These are phyloP conservation scores for Sphaerosporella brunnea DNA, from an alignment of 495 filamentous ascomycete genomes.

Conservation along the genomic window DNA sequence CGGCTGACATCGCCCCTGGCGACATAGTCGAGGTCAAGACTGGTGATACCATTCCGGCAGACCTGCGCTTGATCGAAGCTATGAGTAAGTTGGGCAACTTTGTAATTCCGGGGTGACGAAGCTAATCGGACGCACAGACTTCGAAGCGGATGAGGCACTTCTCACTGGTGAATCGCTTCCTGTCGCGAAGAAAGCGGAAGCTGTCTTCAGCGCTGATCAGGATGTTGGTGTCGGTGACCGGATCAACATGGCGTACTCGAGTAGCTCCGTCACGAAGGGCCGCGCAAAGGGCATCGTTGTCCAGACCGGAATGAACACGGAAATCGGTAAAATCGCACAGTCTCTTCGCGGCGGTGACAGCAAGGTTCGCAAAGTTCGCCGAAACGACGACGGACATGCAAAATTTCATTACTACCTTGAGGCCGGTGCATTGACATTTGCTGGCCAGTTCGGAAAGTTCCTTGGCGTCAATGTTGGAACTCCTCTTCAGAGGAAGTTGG, in stretches of 20 bases:
- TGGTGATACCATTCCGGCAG: constrained; percentile 69
- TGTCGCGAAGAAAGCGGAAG: constrained; percentile 27
- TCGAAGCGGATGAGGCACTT: constrained; percentile 35
- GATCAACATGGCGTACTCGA: constrained; percentile 34
- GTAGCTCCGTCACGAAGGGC: constrained; percentile 34
- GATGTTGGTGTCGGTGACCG: constrained; percentile 30
- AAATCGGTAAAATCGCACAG: constrained; percentile 34
- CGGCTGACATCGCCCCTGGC: constrained; percentile 60
- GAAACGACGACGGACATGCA: constrained; percentile 38
- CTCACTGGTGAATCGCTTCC: constrained; percentile 35
- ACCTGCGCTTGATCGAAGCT: constrained; percentile 53
- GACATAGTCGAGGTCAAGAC: constrained; percentile 67
- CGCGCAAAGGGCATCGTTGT: constrained; percentile 33
- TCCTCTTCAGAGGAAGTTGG: constrained; percentile 36
- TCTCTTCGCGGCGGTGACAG: constrained; percentile 30
- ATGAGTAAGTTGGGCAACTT: constrained; percentile 39
- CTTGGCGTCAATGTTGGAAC: constrained; percentile 48
- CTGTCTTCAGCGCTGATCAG: constrained; percentile 26
- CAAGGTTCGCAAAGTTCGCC: constrained; percentile 37
- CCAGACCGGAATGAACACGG: constrained; percentile 31
- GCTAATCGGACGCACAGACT: constrained; percentile 34
- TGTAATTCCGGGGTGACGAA: constrained; percentile 35
- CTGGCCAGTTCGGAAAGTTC: constrained; percentile 50
- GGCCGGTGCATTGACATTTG: constrained; percentile 47
- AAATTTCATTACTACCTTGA: constrained; percentile 50